Percentiles rank a stretch among this genome's conserved stretches.
These are phyloP conservation scores for Myochromella boudieri DNA, from an alignment of 768 basidiomycete genomes.

Conservation along the genomic window DNA sequence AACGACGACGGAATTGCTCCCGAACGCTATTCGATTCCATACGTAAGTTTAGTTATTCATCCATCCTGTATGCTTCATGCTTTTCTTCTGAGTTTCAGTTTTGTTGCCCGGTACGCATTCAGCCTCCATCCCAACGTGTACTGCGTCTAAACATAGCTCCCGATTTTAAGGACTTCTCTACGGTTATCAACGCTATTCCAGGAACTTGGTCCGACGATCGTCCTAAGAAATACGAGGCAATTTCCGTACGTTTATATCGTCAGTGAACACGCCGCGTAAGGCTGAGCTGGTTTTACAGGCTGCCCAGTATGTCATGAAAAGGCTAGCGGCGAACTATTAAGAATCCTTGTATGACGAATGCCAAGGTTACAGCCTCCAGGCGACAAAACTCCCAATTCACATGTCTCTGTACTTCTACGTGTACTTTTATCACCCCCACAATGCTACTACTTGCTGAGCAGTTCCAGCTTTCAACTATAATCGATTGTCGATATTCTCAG, in stretches of 20 bases:
- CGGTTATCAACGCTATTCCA: constrained; percentile 49
- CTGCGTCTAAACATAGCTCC: constrained; percentile 18
- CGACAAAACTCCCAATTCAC: too few relatives aligned
- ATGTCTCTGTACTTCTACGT: too few relatives aligned
- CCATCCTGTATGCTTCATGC: neutral
- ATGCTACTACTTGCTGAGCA: too few relatives aligned
- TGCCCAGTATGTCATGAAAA: constrained; percentile 36
- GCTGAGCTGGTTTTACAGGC: constrained; percentile 20
- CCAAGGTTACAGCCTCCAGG: too few relatives aligned
- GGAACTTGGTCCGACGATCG: constrained; percentile 44
- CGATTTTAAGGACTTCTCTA: constrained; percentile 35
- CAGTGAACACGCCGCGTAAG: neutral
- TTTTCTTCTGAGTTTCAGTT: constrained; percentile 20
- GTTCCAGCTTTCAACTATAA: too few relatives aligned
- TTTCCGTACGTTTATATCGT: constrained; percentile 28
- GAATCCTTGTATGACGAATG: too few relatives aligned
- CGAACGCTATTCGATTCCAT: constrained; percentile 62
- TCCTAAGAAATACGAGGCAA: constrained; percentile 52
- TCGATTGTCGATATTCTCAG: too few relatives aligned
- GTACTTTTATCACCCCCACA: too few relatives aligned
- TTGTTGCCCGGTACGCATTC: constrained; percentile 32
- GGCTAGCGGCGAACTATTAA: constrained; percentile 37
- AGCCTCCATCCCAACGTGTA: neutral
- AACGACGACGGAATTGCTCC: constrained; percentile 38
- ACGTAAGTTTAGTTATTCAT: constrained; percentile 33